Evolutionary conservation across 2,329 filamentous ascomycete genomes (phyloP).

Genomic region (Xylaria sp.): DNA sequence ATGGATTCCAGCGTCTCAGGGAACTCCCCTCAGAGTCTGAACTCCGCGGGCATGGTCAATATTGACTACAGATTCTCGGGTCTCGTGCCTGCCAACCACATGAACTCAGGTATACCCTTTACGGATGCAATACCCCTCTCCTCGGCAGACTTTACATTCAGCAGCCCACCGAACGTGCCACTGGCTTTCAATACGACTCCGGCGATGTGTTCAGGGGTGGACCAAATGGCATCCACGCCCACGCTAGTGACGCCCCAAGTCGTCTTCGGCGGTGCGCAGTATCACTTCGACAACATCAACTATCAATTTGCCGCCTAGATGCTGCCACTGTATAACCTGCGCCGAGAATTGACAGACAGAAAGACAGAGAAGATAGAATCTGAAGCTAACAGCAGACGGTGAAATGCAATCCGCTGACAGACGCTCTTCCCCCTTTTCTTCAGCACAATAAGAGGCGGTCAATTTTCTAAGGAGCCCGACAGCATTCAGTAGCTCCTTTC

Average conservation of each 20-base stretch:
- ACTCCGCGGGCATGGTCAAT: constrained; percentile 2
- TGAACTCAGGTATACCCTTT: constrained; percentile 22
- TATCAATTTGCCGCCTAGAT: constrained; percentile 27
- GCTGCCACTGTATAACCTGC: not conserved
- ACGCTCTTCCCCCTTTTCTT: not conserved
- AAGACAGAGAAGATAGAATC: not conserved
- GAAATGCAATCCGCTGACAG: not conserved
- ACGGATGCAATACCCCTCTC: constrained; percentile 28
- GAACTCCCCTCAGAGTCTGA: constrained; percentile 21
- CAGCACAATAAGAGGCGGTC: not conserved
- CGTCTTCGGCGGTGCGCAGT: constrained; percentile 23
- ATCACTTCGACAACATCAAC: constrained; percentile 24
- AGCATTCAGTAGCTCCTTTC: not conserved
- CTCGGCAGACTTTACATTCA: constrained; percentile 31
- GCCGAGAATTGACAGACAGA: not conserved
- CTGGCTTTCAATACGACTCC: constrained; percentile 21
- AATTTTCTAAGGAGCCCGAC: not conserved
- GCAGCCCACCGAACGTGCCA: constrained; percentile 21
- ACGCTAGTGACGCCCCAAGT: constrained; percentile 28
- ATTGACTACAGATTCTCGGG: constrained; percentile 22
- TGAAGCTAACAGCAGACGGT: not conserved
- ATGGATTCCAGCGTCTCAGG: constrained; percentile 24
- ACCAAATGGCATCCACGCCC: constrained; percentile 28
- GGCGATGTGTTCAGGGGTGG: constrained; percentile 19
- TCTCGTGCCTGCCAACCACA: constrained; percentile 19